Conservation (phyloP, 2,329 filamentous ascomycete genomes). For the Polychaeton citri region DNA sequence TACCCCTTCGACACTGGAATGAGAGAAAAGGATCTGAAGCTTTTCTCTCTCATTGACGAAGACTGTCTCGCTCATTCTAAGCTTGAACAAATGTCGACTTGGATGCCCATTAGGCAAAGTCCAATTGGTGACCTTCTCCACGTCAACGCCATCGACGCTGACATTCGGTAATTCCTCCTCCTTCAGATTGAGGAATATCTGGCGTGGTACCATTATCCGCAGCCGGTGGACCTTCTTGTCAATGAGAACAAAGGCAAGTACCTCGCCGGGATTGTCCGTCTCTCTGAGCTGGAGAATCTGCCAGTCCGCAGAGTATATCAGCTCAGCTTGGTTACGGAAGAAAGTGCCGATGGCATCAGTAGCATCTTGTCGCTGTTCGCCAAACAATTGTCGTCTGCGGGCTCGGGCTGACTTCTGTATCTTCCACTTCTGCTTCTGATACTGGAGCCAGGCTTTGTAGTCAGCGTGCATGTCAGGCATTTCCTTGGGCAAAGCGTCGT, state of each 20-base stretch:
- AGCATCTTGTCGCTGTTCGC: conserved; percentile 56
- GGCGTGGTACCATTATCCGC: conserved; percentile 77
- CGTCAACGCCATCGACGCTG: conserved; percentile 69
- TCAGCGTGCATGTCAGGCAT: conserved; percentile 80
- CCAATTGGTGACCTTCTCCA: conserved; percentile 86
- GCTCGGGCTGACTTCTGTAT: conserved; percentile 83
- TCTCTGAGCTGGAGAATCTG: conserved; percentile 78
- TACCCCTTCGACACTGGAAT: conserved; percentile 89
- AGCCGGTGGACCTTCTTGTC: conserved; percentile 81
- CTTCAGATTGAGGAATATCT: conserved; percentile 86
- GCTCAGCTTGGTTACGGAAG: conserved; percentile 85
- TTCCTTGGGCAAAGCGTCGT: conserved; percentile 62
- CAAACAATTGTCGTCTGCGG: conserved; percentile 80
- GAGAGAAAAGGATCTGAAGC: conserved; percentile 71
- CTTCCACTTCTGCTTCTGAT: conserved; percentile 99
- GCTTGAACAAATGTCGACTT: conserved; percentile 85
- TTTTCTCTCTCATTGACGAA: conserved; percentile 78
- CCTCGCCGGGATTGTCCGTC: conserved; percentile 73
- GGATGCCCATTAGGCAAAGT: conserved; percentile 90
- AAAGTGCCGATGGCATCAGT: conserved; percentile 52
- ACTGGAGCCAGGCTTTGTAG: conserved; percentile 76
- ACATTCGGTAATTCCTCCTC: conserved; percentile 77
- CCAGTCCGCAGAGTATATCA: conserved; percentile 86
- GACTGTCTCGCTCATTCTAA: conserved; percentile 76
- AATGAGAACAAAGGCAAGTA: conserved; percentile 81